A percentile compares a stretch with the other conserved stretches of the same genome.
These are phyloP conservation scores for Pleurotus sapidus DNA, from an alignment of 768 basidiomycete species.

Conservation along the genomic window DNA sequence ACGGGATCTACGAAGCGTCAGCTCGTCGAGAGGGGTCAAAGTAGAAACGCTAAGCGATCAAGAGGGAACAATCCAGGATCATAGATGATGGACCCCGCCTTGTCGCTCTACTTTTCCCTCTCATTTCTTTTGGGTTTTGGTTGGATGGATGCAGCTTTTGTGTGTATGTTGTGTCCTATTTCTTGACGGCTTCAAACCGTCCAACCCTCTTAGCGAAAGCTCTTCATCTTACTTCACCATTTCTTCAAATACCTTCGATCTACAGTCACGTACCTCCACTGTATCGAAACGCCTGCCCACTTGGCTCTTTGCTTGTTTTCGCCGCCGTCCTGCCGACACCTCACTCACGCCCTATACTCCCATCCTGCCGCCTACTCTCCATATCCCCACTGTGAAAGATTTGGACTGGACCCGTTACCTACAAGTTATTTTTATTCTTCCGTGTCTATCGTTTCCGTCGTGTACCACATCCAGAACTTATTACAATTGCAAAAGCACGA, in stretches of 20 bases:
- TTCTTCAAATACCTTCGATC: neutral
- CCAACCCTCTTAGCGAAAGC: conserved; percentile 1
- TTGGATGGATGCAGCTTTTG: conserved; percentile 20
- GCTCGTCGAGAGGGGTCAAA: conserved; percentile 73
- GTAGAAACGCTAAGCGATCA: conserved; percentile 68
- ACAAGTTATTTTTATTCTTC: neutral
- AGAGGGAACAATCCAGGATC: conserved; percentile 46
- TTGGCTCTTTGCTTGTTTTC: neutral
- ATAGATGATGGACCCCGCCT: conserved; percentile 13
- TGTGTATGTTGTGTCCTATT: conserved; percentile 17
- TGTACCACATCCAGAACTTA: conserved; percentile 1
- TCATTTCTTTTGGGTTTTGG: conserved; percentile 14
- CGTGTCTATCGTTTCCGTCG: neutral
- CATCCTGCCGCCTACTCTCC: conserved; percentile 7
- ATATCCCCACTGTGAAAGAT: neutral
- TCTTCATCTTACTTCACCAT: conserved; percentile 2
- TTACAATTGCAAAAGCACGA: conserved; percentile 1
- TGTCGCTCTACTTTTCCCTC: conserved; percentile 12
- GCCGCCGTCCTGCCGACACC: conserved; percentile 6
- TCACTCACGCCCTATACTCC: conserved; percentile 4
- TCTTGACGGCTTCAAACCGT: conserved; percentile 18
- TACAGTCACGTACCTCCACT: conserved; percentile 1
- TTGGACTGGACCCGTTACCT: conserved; percentile 8
- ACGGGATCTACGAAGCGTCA: conserved; percentile 82
- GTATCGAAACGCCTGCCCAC: neutral